A percentile compares a stretch with the other conserved stretches of the same genome.
phyloP scores from a whole-genome alignment of 257 asterid species.

The Nicotiana noctiflora region DNA sequence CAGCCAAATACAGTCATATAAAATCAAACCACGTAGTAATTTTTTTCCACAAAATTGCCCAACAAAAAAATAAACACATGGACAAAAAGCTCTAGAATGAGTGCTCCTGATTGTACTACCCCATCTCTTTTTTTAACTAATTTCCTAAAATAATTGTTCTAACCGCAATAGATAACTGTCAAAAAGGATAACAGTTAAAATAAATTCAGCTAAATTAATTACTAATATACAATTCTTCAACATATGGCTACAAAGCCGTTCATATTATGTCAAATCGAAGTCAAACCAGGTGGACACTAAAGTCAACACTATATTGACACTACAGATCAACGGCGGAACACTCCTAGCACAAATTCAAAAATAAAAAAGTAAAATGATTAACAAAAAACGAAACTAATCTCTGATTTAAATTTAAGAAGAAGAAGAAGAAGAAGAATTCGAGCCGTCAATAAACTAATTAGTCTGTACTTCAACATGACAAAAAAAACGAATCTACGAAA shows the following conservation, averaged over 20 bases:
- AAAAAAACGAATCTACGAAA: background rate
- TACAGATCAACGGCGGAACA: background rate
- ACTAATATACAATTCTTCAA: background rate
- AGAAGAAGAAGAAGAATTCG: background rate
- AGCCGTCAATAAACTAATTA: background rate
- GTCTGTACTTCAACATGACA: background rate
- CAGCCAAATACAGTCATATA: background rate
- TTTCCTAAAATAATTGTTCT: background rate
- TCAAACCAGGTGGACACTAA: background rate
- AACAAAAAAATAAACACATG: background rate
- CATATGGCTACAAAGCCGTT: background rate
- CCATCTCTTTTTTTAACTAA: background rate
- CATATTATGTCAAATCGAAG: background rate
- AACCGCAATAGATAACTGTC: background rate
- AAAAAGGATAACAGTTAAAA: background rate
- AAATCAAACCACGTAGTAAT: background rate
- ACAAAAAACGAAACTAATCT: background rate
- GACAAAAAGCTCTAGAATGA: background rate
- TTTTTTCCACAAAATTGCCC: background rate
- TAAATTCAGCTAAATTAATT: background rate
- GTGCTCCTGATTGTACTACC: background rate
- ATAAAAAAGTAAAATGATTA: background rate
- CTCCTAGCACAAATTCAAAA: background rate
- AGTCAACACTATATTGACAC: conserved; percentile 3
- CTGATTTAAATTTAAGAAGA: background rate